Evolutionary conservation across 768 basidiomycete species (phyloP).

Genomic region (Boletus rubroflammeus): DNA sequence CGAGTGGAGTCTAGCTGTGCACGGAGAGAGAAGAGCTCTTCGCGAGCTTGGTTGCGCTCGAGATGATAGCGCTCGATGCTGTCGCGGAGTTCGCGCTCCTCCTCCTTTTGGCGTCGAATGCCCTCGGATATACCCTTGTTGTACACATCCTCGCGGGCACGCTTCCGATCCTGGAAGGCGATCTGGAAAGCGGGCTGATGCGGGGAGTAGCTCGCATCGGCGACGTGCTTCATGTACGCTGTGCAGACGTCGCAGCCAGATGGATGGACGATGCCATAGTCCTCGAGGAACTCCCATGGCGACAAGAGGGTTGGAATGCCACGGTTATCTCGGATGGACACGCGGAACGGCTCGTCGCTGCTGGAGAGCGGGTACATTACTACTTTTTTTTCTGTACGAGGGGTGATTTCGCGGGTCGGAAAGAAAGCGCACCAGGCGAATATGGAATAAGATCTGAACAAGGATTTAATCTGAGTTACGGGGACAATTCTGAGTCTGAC

Average conservation of each 20-base stretch:
- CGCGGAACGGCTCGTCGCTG: conserved; percentile 32
- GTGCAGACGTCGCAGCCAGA: conserved; percentile 38
- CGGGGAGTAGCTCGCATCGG: conserved; percentile 37
- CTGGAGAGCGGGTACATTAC: conserved; percentile 33
- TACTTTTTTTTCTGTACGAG: conserved; percentile 11
- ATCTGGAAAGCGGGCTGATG: conserved; percentile 38
- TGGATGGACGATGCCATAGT: conserved; percentile 39
- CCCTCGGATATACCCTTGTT: conserved; percentile 40
- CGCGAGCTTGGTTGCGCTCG: conserved; percentile 37
- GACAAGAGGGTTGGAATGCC: conserved; percentile 33
- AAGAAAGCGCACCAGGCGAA: conserved; percentile 18
- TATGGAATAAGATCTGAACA: conserved; percentile 9
- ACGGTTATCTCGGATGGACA: conserved; percentile 27
- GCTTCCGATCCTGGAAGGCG: conserved; percentile 39
- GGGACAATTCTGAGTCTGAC: conserved; percentile 7
- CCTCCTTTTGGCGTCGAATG: conserved; percentile 38
- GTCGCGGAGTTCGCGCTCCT: conserved; percentile 35
- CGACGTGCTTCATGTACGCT: conserved; percentile 39
- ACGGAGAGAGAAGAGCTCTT: conserved; percentile 31
- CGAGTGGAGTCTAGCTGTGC: conserved; percentile 33
- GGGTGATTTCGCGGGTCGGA: conserved; percentile 2
- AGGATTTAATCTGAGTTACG: conserved; percentile 18
- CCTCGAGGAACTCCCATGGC: conserved; percentile 39
- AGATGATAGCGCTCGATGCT: conserved; percentile 32
- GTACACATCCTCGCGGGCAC: conserved; percentile 36